Conservation (phyloP, 805 yeast species). For the Hanseniaspora clermontiae region DNA sequence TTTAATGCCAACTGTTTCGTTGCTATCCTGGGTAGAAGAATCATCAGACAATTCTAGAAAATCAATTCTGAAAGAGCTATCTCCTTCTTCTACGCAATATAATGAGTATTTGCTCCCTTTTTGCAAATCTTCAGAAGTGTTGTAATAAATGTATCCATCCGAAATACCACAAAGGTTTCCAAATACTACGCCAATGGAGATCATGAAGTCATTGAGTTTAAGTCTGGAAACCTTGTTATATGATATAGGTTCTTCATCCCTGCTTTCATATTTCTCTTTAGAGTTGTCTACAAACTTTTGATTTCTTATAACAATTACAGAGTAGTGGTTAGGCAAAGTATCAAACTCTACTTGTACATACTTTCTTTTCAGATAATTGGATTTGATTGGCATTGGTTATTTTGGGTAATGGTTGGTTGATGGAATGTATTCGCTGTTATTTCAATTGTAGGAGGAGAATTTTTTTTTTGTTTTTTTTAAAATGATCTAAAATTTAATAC, state of each 20-base stretch:
- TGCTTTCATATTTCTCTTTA: neutral
- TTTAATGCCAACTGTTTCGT: neutral
- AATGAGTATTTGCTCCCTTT: constrained; percentile 8
- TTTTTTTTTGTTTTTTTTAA: no score
- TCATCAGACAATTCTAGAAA: constrained; percentile 3
- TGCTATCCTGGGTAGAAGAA: neutral
- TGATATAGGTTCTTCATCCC: neutral
- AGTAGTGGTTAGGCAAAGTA: constrained; percentile 1
- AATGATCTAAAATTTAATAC: no score
- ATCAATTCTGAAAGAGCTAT: constrained; percentile 14
- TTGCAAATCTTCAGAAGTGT: constrained; percentile 1
- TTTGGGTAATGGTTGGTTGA: neutral
- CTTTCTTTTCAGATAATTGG: neutral
- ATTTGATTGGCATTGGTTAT: neutral
- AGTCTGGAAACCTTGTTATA: neutral
- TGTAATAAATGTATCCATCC: constrained; percentile 13
- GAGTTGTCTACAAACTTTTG: neutral
- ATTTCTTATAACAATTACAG: constrained; percentile 1
- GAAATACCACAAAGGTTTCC: constrained; percentile 11
- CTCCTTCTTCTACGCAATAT: constrained; percentile 13
- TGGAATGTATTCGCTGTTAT: no score
- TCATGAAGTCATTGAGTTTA: constrained; percentile 6
- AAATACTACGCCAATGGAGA: constrained; percentile 14
- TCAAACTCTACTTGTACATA: constrained; percentile 9
- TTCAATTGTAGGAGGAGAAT: no score